Evolutionary conservation across 257 asterid species (phyloP), one percentile per base, ranked within the genome.

Genomic region (Jacaranda mimosifolia): DNA sequence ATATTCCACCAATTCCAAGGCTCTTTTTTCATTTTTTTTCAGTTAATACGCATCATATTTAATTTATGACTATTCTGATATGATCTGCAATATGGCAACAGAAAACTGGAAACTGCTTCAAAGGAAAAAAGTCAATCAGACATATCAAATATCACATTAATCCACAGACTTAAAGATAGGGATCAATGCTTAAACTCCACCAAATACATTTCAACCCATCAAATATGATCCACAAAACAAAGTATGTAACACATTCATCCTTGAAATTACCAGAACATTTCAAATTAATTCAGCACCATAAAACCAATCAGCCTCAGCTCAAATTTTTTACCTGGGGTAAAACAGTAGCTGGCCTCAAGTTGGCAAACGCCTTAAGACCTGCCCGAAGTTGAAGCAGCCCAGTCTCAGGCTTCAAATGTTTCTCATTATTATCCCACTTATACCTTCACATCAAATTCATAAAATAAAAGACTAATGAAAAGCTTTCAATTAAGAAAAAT

Each of bases 341-440:
- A 66, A 96, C 99, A 72, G 94, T 86, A 78, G 97, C 99, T 0
- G 98, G 98, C 80, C 98, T 93, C 92, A 96, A 85, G 80, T 96
- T 96, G 2, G 99, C 99, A 68, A 96, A 96, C 74, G 93, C 99
- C 83, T 96, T 84, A 68, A 96, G 92, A 46, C 96, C 99, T 51
- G 88, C 92, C 36, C 99, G 88, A 74, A 96, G 94, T 87, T 96
- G 99, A 83, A 96, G 99, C 89, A 96, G 77, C 73, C 98, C 98
- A 0, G 97, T 96, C 81, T 96, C 99, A 3, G 99, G 99, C 89
- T 89, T 96, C 91, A 93, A 86, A 85, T 91, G 98, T 60, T 91
- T 96, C 87, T 91, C 98, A 73, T 93, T 96, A 42, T 83, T 93
- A 83, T 96, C 99, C 99, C 99, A 96, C 68, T 96, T 93, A 81